These are phyloP conservation scores for Colletotrichum euphorbiae DNA, from an alignment of 2,329 filamentous ascomycete species.

Conservation along the genomic window DNA sequence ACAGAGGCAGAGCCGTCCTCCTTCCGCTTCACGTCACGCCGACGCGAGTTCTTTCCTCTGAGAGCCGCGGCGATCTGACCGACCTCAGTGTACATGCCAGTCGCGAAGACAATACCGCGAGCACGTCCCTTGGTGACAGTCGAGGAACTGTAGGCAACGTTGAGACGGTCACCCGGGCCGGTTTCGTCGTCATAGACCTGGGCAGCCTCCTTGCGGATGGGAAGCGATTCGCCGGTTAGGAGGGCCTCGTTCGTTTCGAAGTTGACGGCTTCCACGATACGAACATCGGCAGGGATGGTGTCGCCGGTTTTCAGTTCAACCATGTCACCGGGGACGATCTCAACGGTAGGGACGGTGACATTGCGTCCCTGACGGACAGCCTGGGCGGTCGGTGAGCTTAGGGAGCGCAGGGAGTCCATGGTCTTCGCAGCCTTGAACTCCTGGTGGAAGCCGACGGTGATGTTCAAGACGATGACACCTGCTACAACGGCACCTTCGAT, in stretches of 20 bases:
- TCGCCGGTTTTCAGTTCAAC: slow-evolving; percentile 67
- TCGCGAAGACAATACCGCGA: slow-evolving; percentile 70
- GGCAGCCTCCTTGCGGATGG: slow-evolving; percentile 65
- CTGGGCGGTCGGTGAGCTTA: slow-evolving; percentile 57
- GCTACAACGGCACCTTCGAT: slow-evolving; percentile 71
- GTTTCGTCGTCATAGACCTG: slow-evolving; percentile 56
- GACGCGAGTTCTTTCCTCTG: slow-evolving; percentile 50
- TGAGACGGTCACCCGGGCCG: slow-evolving; percentile 68
- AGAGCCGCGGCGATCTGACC: slow-evolving; percentile 68
- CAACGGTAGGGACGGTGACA: slow-evolving; percentile 52
- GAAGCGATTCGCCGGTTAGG: slow-evolving; percentile 73
- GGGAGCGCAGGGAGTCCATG: slow-evolving; percentile 59
- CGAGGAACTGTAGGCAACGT: slow-evolving; percentile 72
- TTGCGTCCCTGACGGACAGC: slow-evolving; percentile 56
- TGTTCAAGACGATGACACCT: slow-evolving; percentile 68
- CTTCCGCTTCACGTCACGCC: slow-evolving; percentile 54
- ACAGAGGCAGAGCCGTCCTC: slow-evolving; percentile 54
- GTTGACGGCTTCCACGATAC: slow-evolving; percentile 70
- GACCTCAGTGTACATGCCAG: slow-evolving; percentile 71
- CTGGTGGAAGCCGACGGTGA: slow-evolving; percentile 62
- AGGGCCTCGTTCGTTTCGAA: slow-evolving; percentile 75
- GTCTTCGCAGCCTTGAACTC: slow-evolving; percentile 62
- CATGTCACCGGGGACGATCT: slow-evolving; percentile 69
- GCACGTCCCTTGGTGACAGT: slow-evolving; percentile 72
- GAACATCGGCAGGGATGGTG: slow-evolving; percentile 71